These are phyloP conservation scores for Boletus pseudopeckii DNA, from an alignment of 768 basidiomycete species.

Conservation along the genomic window DNA sequence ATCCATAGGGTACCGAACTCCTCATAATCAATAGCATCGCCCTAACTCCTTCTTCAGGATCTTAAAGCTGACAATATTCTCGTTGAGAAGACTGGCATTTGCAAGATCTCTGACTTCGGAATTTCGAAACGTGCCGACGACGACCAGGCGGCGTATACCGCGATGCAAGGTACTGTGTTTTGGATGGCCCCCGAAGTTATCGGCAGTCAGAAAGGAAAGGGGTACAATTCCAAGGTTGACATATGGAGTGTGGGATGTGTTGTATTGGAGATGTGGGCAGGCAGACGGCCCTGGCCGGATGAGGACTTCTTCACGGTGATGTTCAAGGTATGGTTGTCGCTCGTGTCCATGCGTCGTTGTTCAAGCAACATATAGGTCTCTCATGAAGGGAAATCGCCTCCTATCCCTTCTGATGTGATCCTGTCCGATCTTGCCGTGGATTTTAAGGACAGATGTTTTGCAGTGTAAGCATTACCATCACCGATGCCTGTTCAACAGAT, in stretches of 20 bases:
- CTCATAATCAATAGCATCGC: neutral
- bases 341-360: neutral
- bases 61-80: constrained; percentile 98
- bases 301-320: constrained; percentile 90
- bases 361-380: constrained; percentile 58
- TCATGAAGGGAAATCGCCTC: constrained; percentile 79
- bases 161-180: constrained; percentile 97
- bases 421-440: constrained; percentile 76
- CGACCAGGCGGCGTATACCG: constrained; percentile 77
- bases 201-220: constrained; percentile 73
- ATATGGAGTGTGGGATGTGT: constrained; percentile 99
- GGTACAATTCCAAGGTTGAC: constrained; percentile 96
- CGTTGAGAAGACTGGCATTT: constrained; percentile 85
- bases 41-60: constrained; percentile 51
- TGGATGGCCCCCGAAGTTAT: constrained; percentile 99
- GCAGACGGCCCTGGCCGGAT: constrained; percentile 90
- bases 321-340: constrained; percentile 66
- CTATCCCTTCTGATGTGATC: constrained; percentile 79
- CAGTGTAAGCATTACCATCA: constrained; percentile 56
- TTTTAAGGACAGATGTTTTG: constrained; percentile 87
- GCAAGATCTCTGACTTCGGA: constrained; percentile 98
- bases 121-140: constrained; percentile 96
- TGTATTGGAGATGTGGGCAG: constrained; percentile 99
- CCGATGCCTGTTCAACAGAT: neutral
- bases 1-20: constrained; percentile 71